phyloP scores from a whole-genome alignment of 768 basidiomycete genomes.

The Termitomyces sp. region DNA sequence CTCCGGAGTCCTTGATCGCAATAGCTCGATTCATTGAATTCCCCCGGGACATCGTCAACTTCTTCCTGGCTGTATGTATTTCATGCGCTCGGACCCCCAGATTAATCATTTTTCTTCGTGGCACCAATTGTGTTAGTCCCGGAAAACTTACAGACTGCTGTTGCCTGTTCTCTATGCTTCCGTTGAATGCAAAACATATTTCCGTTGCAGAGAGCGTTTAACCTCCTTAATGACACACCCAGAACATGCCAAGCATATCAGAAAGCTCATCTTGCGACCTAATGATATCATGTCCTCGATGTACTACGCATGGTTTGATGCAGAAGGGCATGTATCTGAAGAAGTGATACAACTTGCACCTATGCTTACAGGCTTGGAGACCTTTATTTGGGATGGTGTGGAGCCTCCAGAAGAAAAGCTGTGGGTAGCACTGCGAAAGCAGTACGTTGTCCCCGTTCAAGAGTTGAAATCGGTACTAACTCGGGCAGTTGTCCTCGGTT shows the following conservation, averaged over 20 bases:
- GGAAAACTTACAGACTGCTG: conserved; percentile 2
- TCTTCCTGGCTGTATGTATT: conserved; percentile 10
- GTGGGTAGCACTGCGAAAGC: conserved; percentile 15
- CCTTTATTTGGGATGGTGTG: conserved; percentile 20
- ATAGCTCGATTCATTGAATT: conserved; percentile 8
- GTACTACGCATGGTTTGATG: conserved; percentile 7
- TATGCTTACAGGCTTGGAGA: conserved; percentile 10
- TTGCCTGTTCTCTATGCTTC: conserved; percentile 9
- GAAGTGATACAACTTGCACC: conserved; percentile 13
- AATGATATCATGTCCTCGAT: conserved; percentile 10
- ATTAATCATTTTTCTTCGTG: background rate
- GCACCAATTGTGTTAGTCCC: conserved; percentile 4
- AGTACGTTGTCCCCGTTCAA: conserved; percentile 5
- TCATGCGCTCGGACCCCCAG: background rate
- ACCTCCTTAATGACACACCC: conserved; percentile 7
- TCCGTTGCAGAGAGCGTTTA: conserved; percentile 15
- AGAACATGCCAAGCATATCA: conserved; percentile 12
- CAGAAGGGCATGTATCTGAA: conserved; percentile 9
- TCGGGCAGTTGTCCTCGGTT: conserved; percentile 17
- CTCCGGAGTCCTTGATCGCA: conserved; percentile 10
- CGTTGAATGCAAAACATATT: conserved; percentile 10
- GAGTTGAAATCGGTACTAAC: background rate
- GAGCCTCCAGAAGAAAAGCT: conserved; percentile 16
- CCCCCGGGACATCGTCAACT: conserved; percentile 10
- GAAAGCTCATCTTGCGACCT: conserved; percentile 16